A percentile compares a stretch with the other conserved stretches of the same genome.
phyloP scores from a whole-genome alignment of 352 stramenopile species.

The Phytophthora boehmeriae region DNA sequence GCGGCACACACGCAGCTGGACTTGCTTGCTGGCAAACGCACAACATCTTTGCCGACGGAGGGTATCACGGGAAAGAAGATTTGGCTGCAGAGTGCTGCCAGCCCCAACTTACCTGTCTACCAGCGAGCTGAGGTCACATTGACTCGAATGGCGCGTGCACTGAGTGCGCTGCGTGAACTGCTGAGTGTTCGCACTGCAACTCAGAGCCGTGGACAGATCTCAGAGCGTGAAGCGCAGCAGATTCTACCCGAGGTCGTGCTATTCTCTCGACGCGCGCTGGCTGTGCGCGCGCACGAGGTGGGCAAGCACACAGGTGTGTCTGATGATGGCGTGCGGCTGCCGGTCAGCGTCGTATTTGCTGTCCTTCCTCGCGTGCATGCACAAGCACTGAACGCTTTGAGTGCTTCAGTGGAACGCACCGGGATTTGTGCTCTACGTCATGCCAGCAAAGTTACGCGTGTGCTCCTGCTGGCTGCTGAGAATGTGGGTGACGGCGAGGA shows the following conservation, averaged over 20 bases:
- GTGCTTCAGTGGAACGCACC: conserved; percentile 46
- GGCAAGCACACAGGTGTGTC: conserved; percentile 85
- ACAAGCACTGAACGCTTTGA: conserved; percentile 48
- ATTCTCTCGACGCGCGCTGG: conserved; percentile 65
- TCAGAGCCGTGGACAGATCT: conserved; percentile 41
- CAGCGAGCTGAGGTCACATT: conserved; percentile 56
- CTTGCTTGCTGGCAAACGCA: conserved; percentile 62
- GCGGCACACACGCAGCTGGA: conserved; percentile 72
- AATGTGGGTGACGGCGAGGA: conserved; percentile 34
- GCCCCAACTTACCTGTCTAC: conserved; percentile 54
- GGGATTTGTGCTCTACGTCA: conserved; percentile 71
- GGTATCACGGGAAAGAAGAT: conserved; percentile 55
- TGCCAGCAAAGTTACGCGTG: conserved; percentile 65
- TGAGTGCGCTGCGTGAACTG: conserved; percentile 46
- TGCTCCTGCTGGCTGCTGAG: conserved; percentile 67
- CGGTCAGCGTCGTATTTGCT: conserved; percentile 74
- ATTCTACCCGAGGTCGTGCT: conserved; percentile 59
- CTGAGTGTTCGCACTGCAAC: conserved; percentile 44
- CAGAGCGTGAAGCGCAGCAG: conserved; percentile 79
- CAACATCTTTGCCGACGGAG: conserved; percentile 15
- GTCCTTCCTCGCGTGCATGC: conserved; percentile 63
- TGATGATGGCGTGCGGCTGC: conserved; percentile 75
- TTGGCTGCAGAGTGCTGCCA: conserved; percentile 55
- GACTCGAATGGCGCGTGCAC: conserved; percentile 42
- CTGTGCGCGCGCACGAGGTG: conserved; percentile 68